phyloP scores from a whole-genome alignment of 441 rosid species.

The Omphalea diandra region DNA sequence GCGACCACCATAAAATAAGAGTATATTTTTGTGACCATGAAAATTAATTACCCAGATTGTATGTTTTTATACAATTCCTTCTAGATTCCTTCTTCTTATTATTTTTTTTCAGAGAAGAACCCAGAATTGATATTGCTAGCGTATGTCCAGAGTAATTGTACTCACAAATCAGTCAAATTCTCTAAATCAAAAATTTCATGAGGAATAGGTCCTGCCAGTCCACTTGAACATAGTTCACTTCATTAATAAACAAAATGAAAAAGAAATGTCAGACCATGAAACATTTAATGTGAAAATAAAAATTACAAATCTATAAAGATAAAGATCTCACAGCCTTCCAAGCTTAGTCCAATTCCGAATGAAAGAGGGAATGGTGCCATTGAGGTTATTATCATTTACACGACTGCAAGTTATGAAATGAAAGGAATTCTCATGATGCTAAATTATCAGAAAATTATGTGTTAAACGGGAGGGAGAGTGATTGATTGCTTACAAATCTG shows the following conservation, averaged over 20 bases:
- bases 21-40: too few species aligned
- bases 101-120: neutral
- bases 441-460: neutral
- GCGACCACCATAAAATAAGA: too few species aligned
- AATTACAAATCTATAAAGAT: neutral
- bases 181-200: neutral
- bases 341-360: slow-evolving; percentile 6
- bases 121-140: neutral
- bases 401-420: slow-evolving; percentile 9
- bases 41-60: too few species aligned
- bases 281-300: neutral
- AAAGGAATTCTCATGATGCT: neutral
- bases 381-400: slow-evolving; percentile 6
- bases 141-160: neutral
- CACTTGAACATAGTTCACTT: slow-evolving; percentile 18
- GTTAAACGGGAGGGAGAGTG: neutral
- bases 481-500: slow-evolving; percentile 3
- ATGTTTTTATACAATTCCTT: neutral
- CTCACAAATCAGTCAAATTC: slow-evolving; percentile 12
- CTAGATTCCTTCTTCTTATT: neutral
- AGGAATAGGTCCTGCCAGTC: slow-evolving; percentile 20
- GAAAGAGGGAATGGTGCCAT: slow-evolving; percentile 10
- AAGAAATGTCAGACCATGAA: neutral
- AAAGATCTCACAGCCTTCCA: neutral
- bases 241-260: neutral